Base-by-base conservation (phyloP, 192 early-diverging fungal species). In the Gaertneriomyces semiglobifer region DNA sequence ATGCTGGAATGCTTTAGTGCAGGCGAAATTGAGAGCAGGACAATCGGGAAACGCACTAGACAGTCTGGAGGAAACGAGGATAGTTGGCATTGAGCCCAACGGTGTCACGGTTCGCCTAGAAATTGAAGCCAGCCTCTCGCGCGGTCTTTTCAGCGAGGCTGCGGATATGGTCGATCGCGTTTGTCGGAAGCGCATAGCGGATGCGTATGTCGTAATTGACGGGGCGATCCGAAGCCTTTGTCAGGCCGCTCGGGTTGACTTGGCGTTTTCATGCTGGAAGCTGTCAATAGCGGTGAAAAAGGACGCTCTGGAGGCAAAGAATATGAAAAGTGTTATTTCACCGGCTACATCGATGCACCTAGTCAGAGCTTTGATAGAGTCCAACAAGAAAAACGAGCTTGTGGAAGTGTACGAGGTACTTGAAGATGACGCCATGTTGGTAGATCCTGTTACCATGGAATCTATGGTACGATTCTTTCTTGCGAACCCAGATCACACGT, bases 121-220 rank as follows among this genome's bases (percentile, higher is more conserved):
- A 48, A 12, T 68, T 5, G 44, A 51, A 1, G 18, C 60, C 33
- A 58, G 58, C 5, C 12, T 68, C 1, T 25, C 45, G 4, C 11
- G 14, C 12, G 50, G 50, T 39, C n/a, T 39, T 6, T 66, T 47
- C 39, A 46, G 48, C 7, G 56, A n/a, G 6, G 65, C 41, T 14
- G 65, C 47, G 14, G 33, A 58, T 58, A 56, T 60, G 46, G 44
- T 60, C 25, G 45, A 39, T 39, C n/a, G 20, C 39, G 40, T 68
- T 4, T 68, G 66, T 44, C 44, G 47, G 50, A 44, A 60, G 6
- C 12, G 44, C 20, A 25, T 19, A 7, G 33, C 12, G 1, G 44
- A 20, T 1, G 66, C 66, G 16, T 60, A 52, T 39, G 39, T 42
- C 7, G 38, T 43, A 39, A 8, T 68, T 11, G 38, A 59, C 47